Evolutionary conservation across 352 stramenopile genomes (phyloP).

Genomic region (Globisporangium lucens): DNA sequence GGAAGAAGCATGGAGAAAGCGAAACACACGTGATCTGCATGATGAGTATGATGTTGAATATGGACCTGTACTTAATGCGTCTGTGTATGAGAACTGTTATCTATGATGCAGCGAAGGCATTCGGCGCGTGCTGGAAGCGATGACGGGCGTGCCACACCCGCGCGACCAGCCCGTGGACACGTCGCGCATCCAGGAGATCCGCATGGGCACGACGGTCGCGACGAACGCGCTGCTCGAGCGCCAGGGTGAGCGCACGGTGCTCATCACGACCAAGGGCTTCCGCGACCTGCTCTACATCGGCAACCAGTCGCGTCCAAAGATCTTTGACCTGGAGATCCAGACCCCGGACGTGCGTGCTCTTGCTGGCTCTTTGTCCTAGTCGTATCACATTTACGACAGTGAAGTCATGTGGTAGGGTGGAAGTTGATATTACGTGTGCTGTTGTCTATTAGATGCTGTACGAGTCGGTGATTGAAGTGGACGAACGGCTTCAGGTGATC

Average conservation of each 20-base stretch:
- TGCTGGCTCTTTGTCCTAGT: not conserved
- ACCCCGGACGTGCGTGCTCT: constrained; percentile 64
- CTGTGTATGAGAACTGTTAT: too few species aligned
- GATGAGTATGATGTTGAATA: not conserved
- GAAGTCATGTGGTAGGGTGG: not conserved
- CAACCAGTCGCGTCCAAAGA: constrained; percentile 97
- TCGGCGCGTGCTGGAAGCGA: constrained; percentile 92
- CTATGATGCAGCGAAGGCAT: constrained; percentile 79
- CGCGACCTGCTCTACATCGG: constrained; percentile 97
- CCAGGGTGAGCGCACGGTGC: constrained; percentile 92
- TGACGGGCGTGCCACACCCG: constrained; percentile 87
- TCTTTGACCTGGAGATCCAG: constrained; percentile 96
- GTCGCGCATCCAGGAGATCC: constrained; percentile 92
- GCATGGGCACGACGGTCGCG: constrained; percentile 97
- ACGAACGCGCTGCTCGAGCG: constrained; percentile 99
- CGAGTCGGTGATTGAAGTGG: constrained; percentile 95
- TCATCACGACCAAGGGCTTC: constrained; percentile 96
- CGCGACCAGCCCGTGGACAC: constrained; percentile 86
- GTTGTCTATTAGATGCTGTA: constrained; percentile 88
- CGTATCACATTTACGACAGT: too few species aligned
- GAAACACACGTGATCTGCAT: not conserved
- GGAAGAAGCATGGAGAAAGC: not conserved
- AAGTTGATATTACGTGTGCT: constrained; percentile 7
- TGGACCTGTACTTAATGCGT: not conserved
- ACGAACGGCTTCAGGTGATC: constrained; percentile 95